phyloP scores from a whole-genome alignment of 2,329 filamentous ascomycete species.

The Cytospora schulzeri region DNA sequence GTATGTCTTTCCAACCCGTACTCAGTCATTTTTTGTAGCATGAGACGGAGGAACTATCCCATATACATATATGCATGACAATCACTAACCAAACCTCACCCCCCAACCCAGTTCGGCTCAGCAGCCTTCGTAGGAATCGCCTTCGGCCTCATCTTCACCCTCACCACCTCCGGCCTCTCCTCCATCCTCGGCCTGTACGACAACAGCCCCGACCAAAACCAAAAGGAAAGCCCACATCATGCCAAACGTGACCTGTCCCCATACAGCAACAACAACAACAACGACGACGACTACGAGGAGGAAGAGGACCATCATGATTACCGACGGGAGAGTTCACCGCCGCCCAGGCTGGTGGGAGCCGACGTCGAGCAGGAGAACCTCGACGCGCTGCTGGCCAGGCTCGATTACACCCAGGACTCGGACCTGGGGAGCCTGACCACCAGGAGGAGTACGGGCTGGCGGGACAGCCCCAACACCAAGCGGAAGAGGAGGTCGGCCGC shows the following conservation, averaged over 20 bases:
- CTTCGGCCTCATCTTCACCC: slow-evolving; percentile 61
- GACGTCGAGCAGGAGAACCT: slow-evolving; percentile 17
- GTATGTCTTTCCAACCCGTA: slow-evolving; percentile 22
- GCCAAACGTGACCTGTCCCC: background rate
- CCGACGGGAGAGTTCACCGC: slow-evolving; percentile 17
- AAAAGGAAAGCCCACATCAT: slow-evolving; percentile 1
- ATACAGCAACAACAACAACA: slow-evolving; percentile 26
- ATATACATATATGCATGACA: slow-evolving; percentile 35
- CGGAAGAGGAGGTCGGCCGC: slow-evolving; percentile 48
- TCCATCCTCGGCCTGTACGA: slow-evolving; percentile 50
- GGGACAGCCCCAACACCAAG: slow-evolving; percentile 33
- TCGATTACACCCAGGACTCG: slow-evolving; percentile 24
- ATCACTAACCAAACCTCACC: slow-evolving; percentile 47
- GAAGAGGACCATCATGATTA: slow-evolving; percentile 3
- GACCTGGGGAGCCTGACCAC: slow-evolving; percentile 14
- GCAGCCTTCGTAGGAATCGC: slow-evolving; percentile 69
- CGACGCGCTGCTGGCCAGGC: slow-evolving; percentile 21
- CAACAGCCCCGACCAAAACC: slow-evolving; percentile 31
- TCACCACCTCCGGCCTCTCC: slow-evolving; percentile 57
- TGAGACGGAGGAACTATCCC: too few relatives aligned
- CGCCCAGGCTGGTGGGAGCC: slow-evolving; percentile 24
- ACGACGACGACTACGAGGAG: slow-evolving; percentile 27
- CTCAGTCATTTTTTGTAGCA: background rate
- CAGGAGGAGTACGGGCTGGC: slow-evolving; percentile 26
- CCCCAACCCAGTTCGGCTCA: slow-evolving; percentile 55